Evolutionary conservation across 1,139 yeast species (phyloP).

Genomic region (Hyphopichia burtonii): DNA sequence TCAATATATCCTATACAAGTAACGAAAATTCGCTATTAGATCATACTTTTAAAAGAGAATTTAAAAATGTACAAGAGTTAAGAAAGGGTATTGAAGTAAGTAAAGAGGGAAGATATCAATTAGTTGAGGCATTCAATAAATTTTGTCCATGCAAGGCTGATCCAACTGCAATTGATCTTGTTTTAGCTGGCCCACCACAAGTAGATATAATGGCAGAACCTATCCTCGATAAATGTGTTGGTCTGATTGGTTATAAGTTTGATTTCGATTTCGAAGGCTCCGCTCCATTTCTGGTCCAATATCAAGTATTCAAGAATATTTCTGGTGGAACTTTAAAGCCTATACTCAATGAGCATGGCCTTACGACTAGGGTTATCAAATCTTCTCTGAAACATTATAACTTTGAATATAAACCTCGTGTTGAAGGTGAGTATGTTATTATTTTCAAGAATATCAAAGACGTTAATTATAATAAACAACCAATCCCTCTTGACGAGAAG

Average conservation of each 20-base stretch:
- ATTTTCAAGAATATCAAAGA: constrained; percentile 62
- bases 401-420: constrained; percentile 70
- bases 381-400: constrained; percentile 27
- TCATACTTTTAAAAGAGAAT: constrained; percentile 32
- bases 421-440: constrained; percentile 79
- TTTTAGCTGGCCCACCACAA: constrained; percentile 44
- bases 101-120: constrained; percentile 62
- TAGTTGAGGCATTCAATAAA: constrained; percentile 53
- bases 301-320: constrained; percentile 54
- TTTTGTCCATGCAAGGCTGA: constrained; percentile 66
- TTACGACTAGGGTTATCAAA: constrained; percentile 21
- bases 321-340: constrained; percentile 32
- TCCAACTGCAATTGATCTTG: constrained; percentile 15
- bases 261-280: constrained; percentile 73
- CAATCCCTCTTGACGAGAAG: constrained; percentile 31
- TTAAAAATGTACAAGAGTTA: constrained; percentile 30
- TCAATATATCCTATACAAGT: constrained; percentile 33
- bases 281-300: constrained; percentile 74
- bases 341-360: constrained; percentile 31
- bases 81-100: constrained; percentile 38
- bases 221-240: constrained; percentile 84
- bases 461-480: constrained; percentile 42
- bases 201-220: constrained; percentile 56
- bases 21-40: constrained; percentile 23
- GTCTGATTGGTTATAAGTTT: constrained; percentile 76